phyloP scores from a whole-genome alignment of 2,329 filamentous ascomycete genomes.

The Byssothecium circinans region DNA sequence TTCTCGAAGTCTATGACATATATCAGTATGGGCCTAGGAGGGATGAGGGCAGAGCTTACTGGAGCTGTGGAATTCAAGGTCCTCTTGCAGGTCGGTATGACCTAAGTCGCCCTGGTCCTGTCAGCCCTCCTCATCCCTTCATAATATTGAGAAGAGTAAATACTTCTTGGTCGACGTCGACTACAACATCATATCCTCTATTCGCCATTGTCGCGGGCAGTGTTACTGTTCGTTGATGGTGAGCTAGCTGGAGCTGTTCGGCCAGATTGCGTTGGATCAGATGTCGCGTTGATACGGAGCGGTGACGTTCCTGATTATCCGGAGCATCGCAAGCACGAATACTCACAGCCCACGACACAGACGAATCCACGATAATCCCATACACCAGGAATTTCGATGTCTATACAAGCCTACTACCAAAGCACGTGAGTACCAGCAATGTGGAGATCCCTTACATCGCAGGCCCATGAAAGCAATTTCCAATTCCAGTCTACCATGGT shows the following conservation, averaged over 20 bases:
- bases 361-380: too few species aligned
- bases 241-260: slow-evolving; percentile 30
- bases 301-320: background rate
- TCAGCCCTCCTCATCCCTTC: slow-evolving; percentile 15
- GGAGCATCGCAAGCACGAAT: too few species aligned
- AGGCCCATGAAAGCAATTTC: too few species aligned
- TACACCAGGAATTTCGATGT: too few species aligned
- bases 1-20: slow-evolving; percentile 66
- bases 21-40: background rate
- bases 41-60: slow-evolving; percentile 49
- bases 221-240: slow-evolving; percentile 14
- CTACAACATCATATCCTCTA: slow-evolving; percentile 94
- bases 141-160: background rate
- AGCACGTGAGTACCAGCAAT: too few species aligned
- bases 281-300: slow-evolving; percentile 28
- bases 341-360: too few species aligned
- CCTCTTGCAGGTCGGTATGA: slow-evolving; percentile 96
- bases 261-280: slow-evolving; percentile 41
- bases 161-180: slow-evolving; percentile 96
- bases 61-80: slow-evolving; percentile 97
- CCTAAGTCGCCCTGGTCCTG: slow-evolving; percentile 82
- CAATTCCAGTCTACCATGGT: too few species aligned
- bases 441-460: too few species aligned
- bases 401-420: too few species aligned
- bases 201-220: slow-evolving; percentile 63